Base-by-base conservation (phyloP, 768 basidiomycete species). In the Pleurotus sapidus region DNA sequence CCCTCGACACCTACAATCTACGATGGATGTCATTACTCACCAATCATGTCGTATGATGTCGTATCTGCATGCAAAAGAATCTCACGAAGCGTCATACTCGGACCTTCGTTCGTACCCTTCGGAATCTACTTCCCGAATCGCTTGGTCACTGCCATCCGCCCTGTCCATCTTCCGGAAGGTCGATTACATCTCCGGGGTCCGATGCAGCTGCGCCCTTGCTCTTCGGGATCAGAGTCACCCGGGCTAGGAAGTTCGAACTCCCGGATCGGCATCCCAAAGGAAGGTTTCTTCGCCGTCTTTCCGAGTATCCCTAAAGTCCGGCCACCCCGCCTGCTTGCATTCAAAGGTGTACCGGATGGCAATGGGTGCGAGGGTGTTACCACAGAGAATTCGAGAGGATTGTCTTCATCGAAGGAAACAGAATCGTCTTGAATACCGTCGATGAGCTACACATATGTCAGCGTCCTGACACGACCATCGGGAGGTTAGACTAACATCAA, bases 81-180 rank as follows among this genome's bases (percentile, higher is more conserved):
- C 60, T 81, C 80, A 9, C 74, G 74, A 27, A 82, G 68, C 18
- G 78, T 80, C 74, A 81, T 74, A 61, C 81, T 82, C 5, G 69
- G 70, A 12, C 64, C 74, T 57, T 80, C 81, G 37, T 71, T 71
- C 68, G 14, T 34, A 55, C 46, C 68, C 67, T n/a, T 56, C 63
- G 34, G 71, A 68, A 12, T 64, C 65, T n/a, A 62, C 58, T 9
- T 8, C 64, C 71, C 15, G 59, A 64, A 3, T 58, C 58, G 30
- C 30, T 34, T 3, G 30, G 12, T 58, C 49, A 14, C 34, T 51
- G n/a, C 17, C 49, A 3, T 49, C 58, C 30, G 39, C 46, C 46
- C 47, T 14, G 23, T 48, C 20, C 24, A 56, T 12, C 18, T 20
- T 23, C 30, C 15, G 49, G 27, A 5, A 39, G 2, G 30, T 50